Evolutionary conservation across 2,329 filamentous ascomycete species (phyloP), one percentile per base, ranked within the genome.

Genomic region (Ceratocystis colombiana): DNA sequence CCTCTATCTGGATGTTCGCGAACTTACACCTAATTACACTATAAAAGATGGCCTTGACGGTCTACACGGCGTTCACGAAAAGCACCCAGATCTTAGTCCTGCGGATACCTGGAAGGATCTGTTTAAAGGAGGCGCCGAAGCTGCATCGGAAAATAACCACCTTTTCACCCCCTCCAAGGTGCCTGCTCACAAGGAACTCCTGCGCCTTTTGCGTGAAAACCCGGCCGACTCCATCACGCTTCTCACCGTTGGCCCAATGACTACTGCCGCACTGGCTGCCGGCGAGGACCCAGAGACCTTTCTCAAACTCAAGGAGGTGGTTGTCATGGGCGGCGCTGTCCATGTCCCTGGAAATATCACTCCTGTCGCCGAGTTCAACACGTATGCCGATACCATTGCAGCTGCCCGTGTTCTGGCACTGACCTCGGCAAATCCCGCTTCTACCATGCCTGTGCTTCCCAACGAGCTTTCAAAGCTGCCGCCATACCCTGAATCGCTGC

Each of bases 261-360:
- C 94, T n/a, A 99, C 96, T 73, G 78, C 96, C 37, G 94, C 94
- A 1, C 76, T 96, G 30, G 94, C 94, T 2, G 92, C 94, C 2
- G 86, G 90, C 15, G 85, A 90, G 72, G 93, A 97, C 71, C 87
- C 92, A 0, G 90, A 93, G 75, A 87, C 91, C 0, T 96, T 99
- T 75, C 80, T 99, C 66, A 85, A 86, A 55, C 89, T 86, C 62
- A 96, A 95, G 75, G 91, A 97, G 75, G 83, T 99, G 2, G 87
- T 96, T 3, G 89, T 96, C 61, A 99, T 99, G 94, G 94, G 93
- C 68, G 94, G 94, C 68, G 87, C 89, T 28, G 83, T 99, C 65
- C 81, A 88, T 68, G 78, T 85, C 57, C 82, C 86, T 63, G 94
- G 94, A 71, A 99, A 99, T 75, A 85, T 89, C 72, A 86, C 85